These are phyloP conservation scores for Colletotrichum lentis DNA, from an alignment of 2,329 filamentous ascomycete genomes.

Conservation along the genomic window DNA sequence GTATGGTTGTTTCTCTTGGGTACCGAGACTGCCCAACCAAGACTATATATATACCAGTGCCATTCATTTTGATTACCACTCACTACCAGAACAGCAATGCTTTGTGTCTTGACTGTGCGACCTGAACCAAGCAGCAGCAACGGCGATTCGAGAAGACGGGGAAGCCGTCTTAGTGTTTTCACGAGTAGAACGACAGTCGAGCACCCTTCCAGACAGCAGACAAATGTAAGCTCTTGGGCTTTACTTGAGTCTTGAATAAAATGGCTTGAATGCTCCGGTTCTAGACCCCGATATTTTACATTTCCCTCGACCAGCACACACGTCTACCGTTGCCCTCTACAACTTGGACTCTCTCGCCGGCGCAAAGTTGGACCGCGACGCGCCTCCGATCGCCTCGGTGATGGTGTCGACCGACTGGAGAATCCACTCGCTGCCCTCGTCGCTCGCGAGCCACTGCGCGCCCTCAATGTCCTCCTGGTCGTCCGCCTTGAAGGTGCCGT, in stretches of 20 bases:
- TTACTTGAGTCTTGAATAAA: too few species aligned
- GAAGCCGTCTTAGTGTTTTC: neutral
- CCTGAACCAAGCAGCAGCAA: neutral
- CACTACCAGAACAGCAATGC: neutral
- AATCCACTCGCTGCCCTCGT: conserved; percentile 59
- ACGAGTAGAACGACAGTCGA: neutral
- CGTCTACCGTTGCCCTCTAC: neutral
- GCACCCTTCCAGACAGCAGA: too few species aligned
- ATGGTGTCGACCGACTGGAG: conserved; percentile 56
- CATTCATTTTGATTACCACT: too few species aligned
- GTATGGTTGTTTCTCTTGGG: too few species aligned
- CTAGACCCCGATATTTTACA: conserved; percentile 21
- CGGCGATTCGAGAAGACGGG: neutral
- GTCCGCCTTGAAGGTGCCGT: conserved; percentile 62
- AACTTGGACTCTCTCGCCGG: conserved; percentile 33
- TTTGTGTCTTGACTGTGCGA: neutral
- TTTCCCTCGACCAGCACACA: neutral
- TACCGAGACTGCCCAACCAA: too few species aligned
- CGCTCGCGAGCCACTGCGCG: conserved; percentile 54
- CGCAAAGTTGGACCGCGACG: conserved; percentile 28
- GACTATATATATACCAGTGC: too few species aligned
- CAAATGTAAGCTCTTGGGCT: too few species aligned
- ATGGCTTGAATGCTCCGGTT: neutral
- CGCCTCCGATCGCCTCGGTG: conserved; percentile 55
- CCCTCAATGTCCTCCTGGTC: conserved; percentile 44